phyloP scores from a whole-genome alignment of 2,329 filamentous ascomycete species.

The Hypomyces perniciosus region DNA sequence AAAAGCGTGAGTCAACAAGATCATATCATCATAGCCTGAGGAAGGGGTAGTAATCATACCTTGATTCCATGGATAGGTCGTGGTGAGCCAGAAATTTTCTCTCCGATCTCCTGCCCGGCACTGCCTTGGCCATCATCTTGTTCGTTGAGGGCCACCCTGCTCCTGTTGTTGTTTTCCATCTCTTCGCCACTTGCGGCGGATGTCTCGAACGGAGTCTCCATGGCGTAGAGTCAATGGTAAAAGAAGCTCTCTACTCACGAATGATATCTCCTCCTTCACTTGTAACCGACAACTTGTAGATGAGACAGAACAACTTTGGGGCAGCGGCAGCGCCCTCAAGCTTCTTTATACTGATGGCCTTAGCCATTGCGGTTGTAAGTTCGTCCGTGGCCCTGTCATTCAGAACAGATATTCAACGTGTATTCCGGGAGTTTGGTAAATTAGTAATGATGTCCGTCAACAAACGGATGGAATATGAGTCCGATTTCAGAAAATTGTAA shows the following conservation, averaged over 20 bases:
- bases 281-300: too few species aligned
- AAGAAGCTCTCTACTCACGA: too few species aligned
- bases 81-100: slow-evolving; percentile 6
- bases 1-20: background rate
- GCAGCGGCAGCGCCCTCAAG: background rate
- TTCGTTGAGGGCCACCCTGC: background rate
- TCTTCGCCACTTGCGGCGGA: background rate
- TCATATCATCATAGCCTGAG: background rate
- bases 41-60: background rate
- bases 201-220: background rate
- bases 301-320: background rate
- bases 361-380: background rate
- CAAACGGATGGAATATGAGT: background rate
- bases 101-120: background rate
- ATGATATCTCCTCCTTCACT: too few species aligned
- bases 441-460: background rate
- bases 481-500: background rate
- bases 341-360: background rate
- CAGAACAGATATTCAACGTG: background rate
- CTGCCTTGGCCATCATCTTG: background rate
- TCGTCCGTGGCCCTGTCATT: background rate
- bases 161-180: background rate
- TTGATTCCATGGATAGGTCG: background rate
- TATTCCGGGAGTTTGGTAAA: background rate
- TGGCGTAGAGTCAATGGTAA: background rate